These are phyloP conservation scores for Arctostaphylos glauca DNA, from an alignment of 148 eudicot genomes.

Conservation along the genomic window DNA sequence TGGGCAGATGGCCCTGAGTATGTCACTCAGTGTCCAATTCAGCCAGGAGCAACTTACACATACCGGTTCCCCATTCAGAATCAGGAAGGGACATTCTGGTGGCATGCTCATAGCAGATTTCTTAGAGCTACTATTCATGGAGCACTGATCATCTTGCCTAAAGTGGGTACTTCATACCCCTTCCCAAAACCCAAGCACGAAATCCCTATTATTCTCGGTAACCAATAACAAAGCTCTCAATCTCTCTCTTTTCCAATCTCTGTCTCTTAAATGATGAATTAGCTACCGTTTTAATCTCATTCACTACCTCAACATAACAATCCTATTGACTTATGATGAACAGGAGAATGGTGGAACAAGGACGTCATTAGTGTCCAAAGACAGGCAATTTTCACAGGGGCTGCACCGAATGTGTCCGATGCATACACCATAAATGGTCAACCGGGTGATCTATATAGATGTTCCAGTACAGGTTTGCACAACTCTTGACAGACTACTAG, in stretches of 20 bases:
- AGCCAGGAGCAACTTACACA: slow-evolving; percentile 65
- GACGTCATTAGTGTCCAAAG: slow-evolving; percentile 54
- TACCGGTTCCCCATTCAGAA: slow-evolving; percentile 58
- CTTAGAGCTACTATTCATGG: slow-evolving; percentile 72
- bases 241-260: too few relatives aligned
- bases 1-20: slow-evolving; percentile 88
- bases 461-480: slow-evolving; percentile 62
- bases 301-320: background rate
- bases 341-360: slow-evolving; percentile 87
- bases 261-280: background rate
- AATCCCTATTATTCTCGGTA: slow-evolving; percentile 66
- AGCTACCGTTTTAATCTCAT: background rate
- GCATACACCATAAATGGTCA: slow-evolving; percentile 78
- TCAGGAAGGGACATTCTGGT: slow-evolving; percentile 80
- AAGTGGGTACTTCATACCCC: slow-evolving; percentile 51
- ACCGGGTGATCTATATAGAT: slow-evolving; percentile 66
- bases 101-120: slow-evolving; percentile 86
- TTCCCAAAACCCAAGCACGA: slow-evolving; percentile 59
- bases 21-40: slow-evolving; percentile 75
- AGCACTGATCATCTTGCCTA: slow-evolving; percentile 62
- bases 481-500: background rate
- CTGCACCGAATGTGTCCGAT: slow-evolving; percentile 64
- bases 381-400: slow-evolving; percentile 57
- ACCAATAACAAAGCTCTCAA: background rate
- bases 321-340: slow-evolving; percentile 10